These are phyloP conservation scores for Hericium coralloides DNA, from an alignment of 768 basidiomycete genomes.

Conservation along the genomic window DNA sequence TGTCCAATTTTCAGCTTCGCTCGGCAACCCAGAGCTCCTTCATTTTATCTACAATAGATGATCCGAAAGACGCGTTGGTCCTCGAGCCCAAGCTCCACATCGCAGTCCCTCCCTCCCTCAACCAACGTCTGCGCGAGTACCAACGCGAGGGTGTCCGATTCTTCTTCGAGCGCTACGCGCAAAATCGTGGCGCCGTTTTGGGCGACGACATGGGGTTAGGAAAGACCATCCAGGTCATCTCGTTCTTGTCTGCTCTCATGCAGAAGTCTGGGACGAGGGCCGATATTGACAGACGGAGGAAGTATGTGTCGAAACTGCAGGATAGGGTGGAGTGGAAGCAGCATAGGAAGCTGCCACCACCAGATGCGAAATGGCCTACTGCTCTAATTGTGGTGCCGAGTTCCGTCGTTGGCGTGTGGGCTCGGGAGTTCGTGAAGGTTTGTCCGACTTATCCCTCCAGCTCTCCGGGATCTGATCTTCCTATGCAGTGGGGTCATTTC, in stretches of 20 bases:
- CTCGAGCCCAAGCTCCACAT: conserved; percentile 39
- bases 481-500: conserved; percentile 83
- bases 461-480: background rate
- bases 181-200: conserved; percentile 68
- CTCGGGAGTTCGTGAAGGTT: conserved; percentile 78
- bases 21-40: background rate
- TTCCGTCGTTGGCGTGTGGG: conserved; percentile 83
- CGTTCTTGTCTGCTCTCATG: conserved; percentile 90
- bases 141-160: conserved; percentile 84
- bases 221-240: conserved; percentile 92
- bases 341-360: conserved; percentile 45
- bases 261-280: conserved; percentile 55
- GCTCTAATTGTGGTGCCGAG: conserved; percentile 83
- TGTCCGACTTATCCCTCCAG: conserved; percentile 12
- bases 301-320: conserved; percentile 59
- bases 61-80: conserved; percentile 33
- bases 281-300: conserved; percentile 59
- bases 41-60: conserved; percentile 33
- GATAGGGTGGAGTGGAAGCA: conserved; percentile 47
- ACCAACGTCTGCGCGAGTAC: conserved; percentile 83
- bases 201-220: conserved; percentile 97
- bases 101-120: conserved; percentile 61
- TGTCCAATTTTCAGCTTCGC: background rate
- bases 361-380: conserved; percentile 76
- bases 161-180: conserved; percentile 62